These are phyloP conservation scores for Colletotrichum incanum DNA, from an alignment of 2,329 filamentous ascomycete genomes.

Conservation along the genomic window DNA sequence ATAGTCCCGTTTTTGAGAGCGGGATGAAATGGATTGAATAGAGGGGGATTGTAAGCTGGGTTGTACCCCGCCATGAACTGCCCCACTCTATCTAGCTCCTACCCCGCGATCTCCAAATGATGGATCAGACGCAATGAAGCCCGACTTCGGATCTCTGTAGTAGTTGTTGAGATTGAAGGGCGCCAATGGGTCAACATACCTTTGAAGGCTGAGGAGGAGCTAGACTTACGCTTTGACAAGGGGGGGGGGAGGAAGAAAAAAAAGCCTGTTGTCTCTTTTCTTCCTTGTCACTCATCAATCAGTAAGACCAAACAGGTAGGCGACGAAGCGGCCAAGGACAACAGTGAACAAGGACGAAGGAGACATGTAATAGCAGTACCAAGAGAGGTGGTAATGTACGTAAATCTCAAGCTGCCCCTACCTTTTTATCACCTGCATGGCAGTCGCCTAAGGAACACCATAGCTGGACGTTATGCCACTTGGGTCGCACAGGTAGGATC, in stretches of 20 bases:
- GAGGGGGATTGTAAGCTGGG: background rate
- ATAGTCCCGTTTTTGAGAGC: too few species aligned
- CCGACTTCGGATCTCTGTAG: slow-evolving; percentile 2
- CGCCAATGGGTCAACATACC: too few species aligned
- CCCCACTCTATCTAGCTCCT: slow-evolving; percentile 32
- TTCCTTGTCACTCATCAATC: background rate
- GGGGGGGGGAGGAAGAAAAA: too few species aligned
- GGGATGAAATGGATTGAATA: background rate
- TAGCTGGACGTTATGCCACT: too few species aligned
- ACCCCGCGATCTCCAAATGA: slow-evolving; percentile 40
- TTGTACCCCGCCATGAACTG: slow-evolving; percentile 35
- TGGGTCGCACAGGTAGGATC: background rate
- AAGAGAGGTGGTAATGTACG: background rate
- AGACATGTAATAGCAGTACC: background rate
- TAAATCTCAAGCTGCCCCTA: background rate
- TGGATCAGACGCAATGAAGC: background rate
- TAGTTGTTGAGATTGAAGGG: background rate
- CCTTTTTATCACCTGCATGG: background rate
- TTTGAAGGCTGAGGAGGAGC: background rate
- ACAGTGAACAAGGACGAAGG: background rate
- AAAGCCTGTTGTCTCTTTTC: background rate
- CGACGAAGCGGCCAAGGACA: background rate
- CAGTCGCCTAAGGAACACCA: background rate
- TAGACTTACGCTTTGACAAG: rapidly evolving
- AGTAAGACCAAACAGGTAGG: background rate